These are phyloP conservation scores for Seiridium cupressi DNA, from an alignment of 2,329 filamentous ascomycete species.

Conservation along the genomic window DNA sequence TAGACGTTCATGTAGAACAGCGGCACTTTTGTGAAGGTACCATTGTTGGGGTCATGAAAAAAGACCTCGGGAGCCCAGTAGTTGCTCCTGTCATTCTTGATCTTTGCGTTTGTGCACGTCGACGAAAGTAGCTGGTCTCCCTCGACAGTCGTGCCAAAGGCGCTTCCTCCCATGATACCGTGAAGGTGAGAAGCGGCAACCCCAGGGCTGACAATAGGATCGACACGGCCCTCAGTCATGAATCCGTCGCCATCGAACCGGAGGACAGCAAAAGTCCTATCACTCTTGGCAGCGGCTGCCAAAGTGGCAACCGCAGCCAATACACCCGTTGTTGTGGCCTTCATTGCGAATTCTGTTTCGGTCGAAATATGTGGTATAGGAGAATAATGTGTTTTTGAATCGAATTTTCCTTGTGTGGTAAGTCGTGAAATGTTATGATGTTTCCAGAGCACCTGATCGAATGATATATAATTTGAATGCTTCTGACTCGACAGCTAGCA, in stretches of 20 bases:
- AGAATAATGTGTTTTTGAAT: too few species aligned
- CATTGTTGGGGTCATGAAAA: slow-evolving; percentile 62
- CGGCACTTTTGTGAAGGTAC: slow-evolving; percentile 63
- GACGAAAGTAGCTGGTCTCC: slow-evolving; percentile 59
- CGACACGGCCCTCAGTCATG: slow-evolving; percentile 58
- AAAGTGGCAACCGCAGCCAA: slow-evolving; percentile 31
- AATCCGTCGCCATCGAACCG: slow-evolving; percentile 67
- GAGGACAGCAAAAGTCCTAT: slow-evolving; percentile 64
- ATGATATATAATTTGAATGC: neutral
- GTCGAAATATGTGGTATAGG: neutral
- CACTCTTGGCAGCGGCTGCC: slow-evolving; percentile 38
- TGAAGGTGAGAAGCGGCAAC: slow-evolving; percentile 62
- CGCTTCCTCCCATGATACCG: slow-evolving; percentile 68
- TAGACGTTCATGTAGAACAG: slow-evolving; percentile 75
- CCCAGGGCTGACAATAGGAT: slow-evolving; percentile 69
- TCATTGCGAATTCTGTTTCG: neutral
- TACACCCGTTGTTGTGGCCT: neutral
- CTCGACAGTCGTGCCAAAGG: slow-evolving; percentile 60
- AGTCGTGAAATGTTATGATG: neutral
- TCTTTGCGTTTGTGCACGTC: slow-evolving; percentile 68
- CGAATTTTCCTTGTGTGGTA: neutral
- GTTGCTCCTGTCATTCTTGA: slow-evolving; percentile 68
- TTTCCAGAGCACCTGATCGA: slow-evolving; percentile 4
- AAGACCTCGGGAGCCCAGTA: slow-evolving; percentile 77
- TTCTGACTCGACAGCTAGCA: neutral